Conservation (phyloP, 352 stramenopile species). For the Phytopythium delawarense region DNA sequence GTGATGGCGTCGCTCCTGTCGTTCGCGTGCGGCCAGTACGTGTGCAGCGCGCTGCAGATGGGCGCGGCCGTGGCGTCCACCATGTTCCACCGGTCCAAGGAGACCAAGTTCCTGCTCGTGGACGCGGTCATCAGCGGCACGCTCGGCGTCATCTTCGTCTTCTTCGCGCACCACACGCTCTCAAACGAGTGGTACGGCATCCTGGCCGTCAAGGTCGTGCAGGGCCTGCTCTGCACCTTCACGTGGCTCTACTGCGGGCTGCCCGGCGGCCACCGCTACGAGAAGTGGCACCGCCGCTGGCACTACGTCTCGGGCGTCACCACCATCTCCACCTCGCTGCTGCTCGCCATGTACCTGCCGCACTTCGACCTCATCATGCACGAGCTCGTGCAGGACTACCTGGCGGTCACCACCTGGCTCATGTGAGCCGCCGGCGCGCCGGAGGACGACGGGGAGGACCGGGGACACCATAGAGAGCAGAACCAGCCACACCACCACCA, state of each 20-base stretch:
- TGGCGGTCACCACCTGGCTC: constrained; percentile 43
- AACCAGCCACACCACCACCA: too few species aligned
- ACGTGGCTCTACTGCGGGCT: constrained; percentile 83
- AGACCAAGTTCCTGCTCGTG: constrained; percentile 77
- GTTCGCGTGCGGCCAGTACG: constrained; percentile 65
- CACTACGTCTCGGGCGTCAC: constrained; percentile 79
- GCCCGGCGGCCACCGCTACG: constrained; percentile 65
- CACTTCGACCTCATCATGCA: constrained; percentile 79
- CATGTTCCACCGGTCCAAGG: constrained; percentile 79
- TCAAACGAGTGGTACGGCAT: constrained; percentile 78
- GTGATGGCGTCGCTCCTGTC: constrained; percentile 63
- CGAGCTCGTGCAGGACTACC: constrained; percentile 62
- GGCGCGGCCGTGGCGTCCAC: constrained; percentile 63
- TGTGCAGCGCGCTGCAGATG: constrained; percentile 68
- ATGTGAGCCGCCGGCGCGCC: constrained; percentile 9
- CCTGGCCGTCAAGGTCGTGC: constrained; percentile 53
- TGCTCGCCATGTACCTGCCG: constrained; percentile 70
- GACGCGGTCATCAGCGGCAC: constrained; percentile 77
- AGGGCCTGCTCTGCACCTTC: constrained; percentile 57
- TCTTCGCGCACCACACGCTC: constrained; percentile 56
- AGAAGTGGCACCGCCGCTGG: constrained; percentile 78
- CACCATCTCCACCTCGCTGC: constrained; percentile 70
- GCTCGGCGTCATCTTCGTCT: constrained; percentile 65
- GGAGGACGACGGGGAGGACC: too few species aligned
- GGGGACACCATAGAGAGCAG: too few species aligned